Percentiles rank a stretch among this genome's conserved stretches.
Evolutionary conservation across 2,329 filamentous ascomycete species (phyloP).

Genomic region (Neonectria faginata): DNA sequence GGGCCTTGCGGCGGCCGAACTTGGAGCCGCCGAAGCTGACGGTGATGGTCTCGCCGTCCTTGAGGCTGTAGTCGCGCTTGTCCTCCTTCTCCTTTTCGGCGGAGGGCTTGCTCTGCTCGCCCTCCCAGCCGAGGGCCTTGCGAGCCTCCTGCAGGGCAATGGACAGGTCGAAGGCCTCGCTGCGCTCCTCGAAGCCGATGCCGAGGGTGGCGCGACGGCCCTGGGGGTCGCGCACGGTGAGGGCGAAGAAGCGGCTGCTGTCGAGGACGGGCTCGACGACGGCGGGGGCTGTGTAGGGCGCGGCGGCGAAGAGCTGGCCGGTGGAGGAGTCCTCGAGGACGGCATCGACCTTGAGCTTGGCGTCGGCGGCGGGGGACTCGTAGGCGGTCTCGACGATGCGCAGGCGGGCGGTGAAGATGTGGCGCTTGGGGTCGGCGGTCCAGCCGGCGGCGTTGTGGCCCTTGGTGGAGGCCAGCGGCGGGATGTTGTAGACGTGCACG

Average conservation of each 20-base stretch:
- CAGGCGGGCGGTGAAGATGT: constrained; percentile 88
- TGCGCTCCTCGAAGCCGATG: constrained; percentile 87
- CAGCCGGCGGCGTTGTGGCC: constrained; percentile 83
- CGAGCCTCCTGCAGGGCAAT: constrained; percentile 83
- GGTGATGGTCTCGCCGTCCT: constrained; percentile 90
- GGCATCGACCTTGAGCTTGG: constrained; percentile 77
- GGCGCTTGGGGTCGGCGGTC: constrained; percentile 76
- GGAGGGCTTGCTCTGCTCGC: constrained; percentile 51
- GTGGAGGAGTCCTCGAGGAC: constrained; percentile 80
- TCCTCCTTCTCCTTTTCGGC: constrained; percentile 53
- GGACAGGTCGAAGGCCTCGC: constrained; percentile 87
- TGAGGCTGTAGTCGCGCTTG: constrained; percentile 79
- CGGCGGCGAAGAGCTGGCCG: constrained; percentile 84
- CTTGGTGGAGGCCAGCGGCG: constrained; percentile 80
- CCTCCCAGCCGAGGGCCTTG: constrained; percentile 74
- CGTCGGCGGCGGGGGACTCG: constrained; percentile 52
- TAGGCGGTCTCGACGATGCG: constrained; percentile 82
- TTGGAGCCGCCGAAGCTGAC: constrained; percentile 75
- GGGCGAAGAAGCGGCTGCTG: constrained; percentile 84
- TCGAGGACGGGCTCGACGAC: constrained; percentile 84
- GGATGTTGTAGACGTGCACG: constrained; percentile 90
- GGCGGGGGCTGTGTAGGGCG: constrained; percentile 75
- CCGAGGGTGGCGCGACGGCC: constrained; percentile 84
- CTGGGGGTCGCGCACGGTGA: constrained; percentile 80
- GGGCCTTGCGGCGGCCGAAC: constrained; percentile 62